These are phyloP conservation scores for Metarhizium anisopliae DNA, from an alignment of 2,329 filamentous ascomycete genomes.

Conservation along the genomic window DNA sequence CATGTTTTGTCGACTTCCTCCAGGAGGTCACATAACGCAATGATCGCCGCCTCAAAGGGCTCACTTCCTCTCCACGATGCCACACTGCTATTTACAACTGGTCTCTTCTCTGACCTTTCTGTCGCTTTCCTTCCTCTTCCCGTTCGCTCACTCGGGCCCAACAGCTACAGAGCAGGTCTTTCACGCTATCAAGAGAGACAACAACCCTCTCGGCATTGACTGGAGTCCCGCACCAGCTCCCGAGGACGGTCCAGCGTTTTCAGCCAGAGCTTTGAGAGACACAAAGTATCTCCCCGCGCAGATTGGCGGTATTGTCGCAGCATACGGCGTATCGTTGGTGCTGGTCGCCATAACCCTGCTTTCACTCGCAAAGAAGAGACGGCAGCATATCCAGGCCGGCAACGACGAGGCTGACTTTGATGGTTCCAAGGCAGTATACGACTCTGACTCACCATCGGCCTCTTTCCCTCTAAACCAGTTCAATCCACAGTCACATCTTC, in stretches of 20 bases:
- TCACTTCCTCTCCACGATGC: conserved; percentile 31
- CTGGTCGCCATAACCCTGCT: conserved; percentile 61
- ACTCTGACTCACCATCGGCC: conserved; percentile 12
- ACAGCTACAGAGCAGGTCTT: conserved; percentile 5
- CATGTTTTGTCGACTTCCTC: conserved; percentile 39
- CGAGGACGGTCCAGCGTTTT: conserved; percentile 51
- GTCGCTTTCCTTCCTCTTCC: conserved; percentile 16
- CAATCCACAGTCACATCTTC: neutral
- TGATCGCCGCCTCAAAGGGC: conserved; percentile 22
- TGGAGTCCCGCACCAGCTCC: conserved; percentile 39
- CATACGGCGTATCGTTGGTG: conserved; percentile 71
- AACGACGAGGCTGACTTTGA: conserved; percentile 42
- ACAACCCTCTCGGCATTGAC: conserved; percentile 37
- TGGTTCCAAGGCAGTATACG: conserved; percentile 13
- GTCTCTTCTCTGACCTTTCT: conserved; percentile 17
- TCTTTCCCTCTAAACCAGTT: neutral
- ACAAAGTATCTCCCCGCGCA: conserved; percentile 64
- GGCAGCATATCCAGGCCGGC: conserved; percentile 41
- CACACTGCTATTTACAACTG: conserved; percentile 17
- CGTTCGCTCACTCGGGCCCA: conserved; percentile 17
- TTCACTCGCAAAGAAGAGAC: conserved; percentile 46
- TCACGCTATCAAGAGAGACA: conserved; percentile 14
- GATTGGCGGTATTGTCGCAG: conserved; percentile 73
- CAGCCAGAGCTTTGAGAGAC: conserved; percentile 50
- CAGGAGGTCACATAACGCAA: conserved; percentile 33